phyloP scores from a whole-genome alignment of 306 rosid genomes.

The Cucurbita ficifolia region DNA sequence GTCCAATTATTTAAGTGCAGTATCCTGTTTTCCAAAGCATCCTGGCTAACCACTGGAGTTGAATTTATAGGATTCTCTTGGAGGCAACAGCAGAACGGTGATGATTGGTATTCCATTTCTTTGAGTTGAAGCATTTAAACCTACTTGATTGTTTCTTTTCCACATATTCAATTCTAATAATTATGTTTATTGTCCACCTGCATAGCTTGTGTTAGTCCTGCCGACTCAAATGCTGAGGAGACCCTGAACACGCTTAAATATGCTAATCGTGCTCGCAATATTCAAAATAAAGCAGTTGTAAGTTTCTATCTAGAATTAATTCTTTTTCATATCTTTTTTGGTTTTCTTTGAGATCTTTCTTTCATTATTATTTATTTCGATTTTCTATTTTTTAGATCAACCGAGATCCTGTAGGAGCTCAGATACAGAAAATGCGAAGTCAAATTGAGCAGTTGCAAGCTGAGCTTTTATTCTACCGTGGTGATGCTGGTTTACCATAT shows the following conservation, averaged over 20 bases:
- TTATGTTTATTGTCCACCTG: conserved; percentile 4
- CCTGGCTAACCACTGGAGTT: conserved; percentile 14
- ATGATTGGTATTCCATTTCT: conserved; percentile 65
- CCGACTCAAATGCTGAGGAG: conserved; percentile 95
- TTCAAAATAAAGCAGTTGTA: conserved; percentile 92
- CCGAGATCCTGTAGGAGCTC: conserved; percentile 83
- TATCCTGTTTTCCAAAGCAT: background rate
- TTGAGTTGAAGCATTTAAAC: background rate
- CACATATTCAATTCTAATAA: background rate
- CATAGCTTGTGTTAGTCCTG: conserved; percentile 96
- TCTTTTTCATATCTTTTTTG: background rate
- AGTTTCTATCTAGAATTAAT: conserved; percentile 16
- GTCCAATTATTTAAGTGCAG: background rate
- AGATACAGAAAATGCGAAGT: conserved; percentile 61
- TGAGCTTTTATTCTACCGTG: conserved; percentile 65
- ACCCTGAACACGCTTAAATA: conserved; percentile 92
- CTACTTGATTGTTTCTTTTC: background rate
- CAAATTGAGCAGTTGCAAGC: conserved; percentile 86
- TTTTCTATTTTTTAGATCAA: conserved; percentile 40
- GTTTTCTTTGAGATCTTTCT: background rate
- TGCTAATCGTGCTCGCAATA: conserved; percentile 97
- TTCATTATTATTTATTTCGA: background rate
- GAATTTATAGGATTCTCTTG: conserved; percentile 68
- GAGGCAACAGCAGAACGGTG: conserved; percentile 96
- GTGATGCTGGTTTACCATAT: conserved; percentile 53